A percentile compares a stretch with the other conserved stretches of the same genome.
These are phyloP conservation scores for Neofusicoccum kwambonambiense DNA, from an alignment of 2,329 filamentous ascomycete genomes.

Conservation along the genomic window DNA sequence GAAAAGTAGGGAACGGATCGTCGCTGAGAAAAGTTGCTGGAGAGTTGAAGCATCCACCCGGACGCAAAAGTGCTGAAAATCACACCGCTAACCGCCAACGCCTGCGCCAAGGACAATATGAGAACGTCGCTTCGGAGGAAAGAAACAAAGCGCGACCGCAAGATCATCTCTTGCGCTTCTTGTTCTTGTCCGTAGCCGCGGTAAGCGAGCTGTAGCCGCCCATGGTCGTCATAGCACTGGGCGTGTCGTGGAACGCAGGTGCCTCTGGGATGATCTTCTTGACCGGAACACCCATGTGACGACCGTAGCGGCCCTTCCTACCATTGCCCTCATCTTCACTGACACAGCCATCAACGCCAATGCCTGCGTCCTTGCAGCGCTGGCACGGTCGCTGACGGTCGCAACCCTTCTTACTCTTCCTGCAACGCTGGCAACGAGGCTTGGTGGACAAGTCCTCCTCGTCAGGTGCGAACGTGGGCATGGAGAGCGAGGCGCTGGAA, in stretches of 20 bases:
- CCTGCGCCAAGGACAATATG: constrained; percentile 8
- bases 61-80: constrained; percentile 4
- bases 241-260: constrained; percentile 33
- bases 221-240: constrained; percentile 21
- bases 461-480: constrained; percentile 63
- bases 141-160: background rate
- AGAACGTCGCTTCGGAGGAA: background rate
- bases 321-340: constrained; percentile 98
- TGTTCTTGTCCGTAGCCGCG: constrained; percentile 55
- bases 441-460: constrained; percentile 93
- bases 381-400: constrained; percentile 94
- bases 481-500: constrained; percentile 67
- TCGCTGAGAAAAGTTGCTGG: constrained; percentile 3
- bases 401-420: constrained; percentile 99
- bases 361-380: constrained; percentile 91
- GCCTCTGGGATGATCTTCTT: constrained; percentile 53
- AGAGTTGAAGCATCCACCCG: background rate
- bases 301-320: constrained; percentile 85
- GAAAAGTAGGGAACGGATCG: constrained; percentile 17
- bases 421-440: constrained; percentile 94
- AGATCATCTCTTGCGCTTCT: constrained; percentile 65
- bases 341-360: constrained; percentile 89
- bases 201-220: constrained; percentile 26
- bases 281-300: constrained; percentile 66
- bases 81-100: constrained; percentile 18